Percentiles rank a stretch among this genome's conserved stretches.
Conservation (phyloP, 768 basidiomycete species). For the Rhodocollybia butyracea region DNA sequence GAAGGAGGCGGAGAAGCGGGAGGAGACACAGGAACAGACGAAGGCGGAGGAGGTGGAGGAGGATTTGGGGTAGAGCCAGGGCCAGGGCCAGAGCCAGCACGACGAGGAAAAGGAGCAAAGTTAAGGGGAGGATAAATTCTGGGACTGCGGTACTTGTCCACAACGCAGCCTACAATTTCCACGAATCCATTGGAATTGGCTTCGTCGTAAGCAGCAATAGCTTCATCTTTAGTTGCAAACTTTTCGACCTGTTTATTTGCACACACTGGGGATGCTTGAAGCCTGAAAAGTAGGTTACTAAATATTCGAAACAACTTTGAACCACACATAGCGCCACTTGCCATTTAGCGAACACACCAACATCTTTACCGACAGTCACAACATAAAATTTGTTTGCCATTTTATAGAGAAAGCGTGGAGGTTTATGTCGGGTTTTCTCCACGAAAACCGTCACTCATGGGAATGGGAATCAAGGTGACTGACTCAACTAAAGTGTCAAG, state of each 20-base stretch:
- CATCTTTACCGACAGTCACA: conserved; percentile 22
- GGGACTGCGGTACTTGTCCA: neutral
- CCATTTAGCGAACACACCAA: conserved; percentile 21
- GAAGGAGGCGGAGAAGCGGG: neutral
- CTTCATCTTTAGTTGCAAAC: conserved; percentile 41
- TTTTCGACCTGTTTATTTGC: conserved; percentile 40
- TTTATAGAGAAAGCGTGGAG: neutral
- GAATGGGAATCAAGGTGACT: neutral
- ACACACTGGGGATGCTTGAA: conserved; percentile 39
- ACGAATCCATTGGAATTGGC: conserved; percentile 5
- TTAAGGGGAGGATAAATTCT: neutral
- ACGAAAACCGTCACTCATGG: no score
- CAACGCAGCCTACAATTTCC: neutral
- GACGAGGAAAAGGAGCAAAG: neutral
- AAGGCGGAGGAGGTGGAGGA: neutral
- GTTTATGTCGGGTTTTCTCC: no score
- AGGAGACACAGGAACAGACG: neutral
- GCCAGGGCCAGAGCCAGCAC: neutral
- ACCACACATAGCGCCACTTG: no score
- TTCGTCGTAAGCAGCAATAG: conserved; percentile 24
- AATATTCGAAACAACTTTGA: no score
- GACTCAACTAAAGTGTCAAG: neutral
- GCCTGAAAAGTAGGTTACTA: no score
- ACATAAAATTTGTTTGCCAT: conserved; percentile 22
- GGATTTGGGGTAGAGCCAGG: neutral